Evolutionary conservation across 75 land plant species (phyloP), one percentile per base, ranked within the genome.

Genomic region (Adiantum capillusveneris): DNA sequence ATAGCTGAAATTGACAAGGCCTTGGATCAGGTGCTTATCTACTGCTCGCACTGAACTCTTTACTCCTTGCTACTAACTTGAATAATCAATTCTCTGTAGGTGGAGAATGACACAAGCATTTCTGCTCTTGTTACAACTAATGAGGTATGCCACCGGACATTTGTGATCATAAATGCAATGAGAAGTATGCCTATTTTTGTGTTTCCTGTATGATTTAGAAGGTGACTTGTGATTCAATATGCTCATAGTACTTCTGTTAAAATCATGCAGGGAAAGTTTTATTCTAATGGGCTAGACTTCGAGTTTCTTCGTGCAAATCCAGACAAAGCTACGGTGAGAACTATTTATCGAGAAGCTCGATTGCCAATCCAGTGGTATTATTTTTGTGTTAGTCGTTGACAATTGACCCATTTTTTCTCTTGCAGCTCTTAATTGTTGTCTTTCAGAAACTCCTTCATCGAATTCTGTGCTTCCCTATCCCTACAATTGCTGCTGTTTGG

Each of bases 401-500:
- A 18, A 6, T 39, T 59, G 20, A 13, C 12, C 19, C 28, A 57
- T 16, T 9, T 25, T 22, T 31, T 11, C 20, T 46, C 20, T 60
- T 44, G n/a, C 64, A 66, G 25, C 20, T 43, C 21, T 18, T 59
- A 0, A 68, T 57, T 14, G 56, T 48, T 5, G 30, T 63, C 42
- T 6, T 12, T 20, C 30, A 64, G 43, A 66, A 71, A 66, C 56
- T 61, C 30, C 16, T 44, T 21, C n/a, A 1, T 16, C 27, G 29
- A 9, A 19, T 88, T 56, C 31, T 88, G 54, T 59, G 74, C 48
- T 73, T 88, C 30, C 79, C 77, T 0, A 58, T 88, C 58, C 88
- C 94, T 39, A 88, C 94, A 28, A 25, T 88, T 25, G 83, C 83
- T 25, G 85, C 85, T 69, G 73, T 88, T 67, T 67, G 50, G 50